Evolutionary conservation across 139 green algal species (phyloP), one percentile per base, ranked within the genome.

Genomic region (Haematococcus lacustris): DNA sequence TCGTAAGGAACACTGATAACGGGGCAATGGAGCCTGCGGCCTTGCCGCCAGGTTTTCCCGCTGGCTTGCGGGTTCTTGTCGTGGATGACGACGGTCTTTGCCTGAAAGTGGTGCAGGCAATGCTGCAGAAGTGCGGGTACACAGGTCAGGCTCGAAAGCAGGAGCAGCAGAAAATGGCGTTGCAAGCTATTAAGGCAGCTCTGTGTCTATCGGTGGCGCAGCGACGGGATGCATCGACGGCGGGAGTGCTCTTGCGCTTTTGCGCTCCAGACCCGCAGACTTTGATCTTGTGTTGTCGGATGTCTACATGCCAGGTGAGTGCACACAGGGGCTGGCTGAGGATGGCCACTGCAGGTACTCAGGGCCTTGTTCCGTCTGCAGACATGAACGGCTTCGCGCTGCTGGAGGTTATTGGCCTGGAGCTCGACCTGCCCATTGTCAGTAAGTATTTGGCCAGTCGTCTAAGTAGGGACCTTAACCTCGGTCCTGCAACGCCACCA

Each of bases 371-470:
- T 62, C 38, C 32, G 38, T 4, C n/a, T 76, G 32, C 88, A 87
- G 94, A 98, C 76, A 96, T 98, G 84, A 93, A 98, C 68, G 94
- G 94, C 13, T 98, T 98, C 81, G 93, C 91, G 79, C 84, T 98
- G 23, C 76, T 98, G 70, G 90, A 97, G 76, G 73, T 85, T 23
- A 91, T 98, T 38, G 92, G 90, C 37, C 74, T 98, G 30, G 94
- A 98, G 68, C 75, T 98, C 65, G 91, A 95, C 65, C 70, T 98
- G 25, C 94, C 94, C 2, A 94, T 98, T 32, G 97, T 98, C 47
- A 97, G 92, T 97, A 66, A 91, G 90, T 82, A 2, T n/a, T n/a
- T n/a, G n/a, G n/a, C n/a, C n/a, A n/a, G n/a, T n/a, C n/a, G n/a
- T n/a, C n/a, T n/a, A n/a, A n/a, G n/a, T n/a, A n/a, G n/a, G n/a